Base-by-base conservation (phyloP, 148 eudicot species). In the Arctostaphylos glauca region DNA sequence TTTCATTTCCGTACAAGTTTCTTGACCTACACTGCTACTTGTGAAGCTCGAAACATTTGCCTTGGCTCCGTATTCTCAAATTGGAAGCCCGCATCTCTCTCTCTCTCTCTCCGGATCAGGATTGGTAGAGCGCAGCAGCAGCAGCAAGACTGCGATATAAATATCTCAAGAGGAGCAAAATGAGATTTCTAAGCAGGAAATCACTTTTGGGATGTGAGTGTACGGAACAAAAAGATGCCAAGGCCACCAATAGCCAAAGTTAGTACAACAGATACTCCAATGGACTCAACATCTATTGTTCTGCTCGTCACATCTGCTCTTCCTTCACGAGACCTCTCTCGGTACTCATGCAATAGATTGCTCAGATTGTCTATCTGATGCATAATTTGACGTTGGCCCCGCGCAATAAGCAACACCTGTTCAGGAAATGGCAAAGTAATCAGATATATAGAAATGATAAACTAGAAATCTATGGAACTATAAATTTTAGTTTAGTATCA, bases 321-420 rank as follows among this genome's bases (percentile, higher is more conserved):
- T 74, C 86, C 91, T 66, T 82, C 90, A 59, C 82, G 89, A 60
- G 89, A 87, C 81, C 88, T 85, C 77, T 91, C 95, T 48, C 90
- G 84, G 80, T 87, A 83, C 67, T 96, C 97, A 14, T 86, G 92
- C 19, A 96, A 84, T 59, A 92, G 85, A 77, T 83, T 92, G 91
- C 88, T 92, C 76, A 96, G 84, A 74, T 86, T 93, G 84, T 94
- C 98, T 41, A 94, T 58, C 81, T 96, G 99, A 80, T 91, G 95
- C 91, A 93, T 85, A 7, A 93, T 85, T 83, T 93, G 95, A 46
- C 94, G 92, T 48, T 96, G 98, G 43, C 92, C 90, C 81, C 94
- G 88, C 12, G 95, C 81, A 55, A 96, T 84, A 16, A 89, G 84
- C 81, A 94, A 62, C 50, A 96, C 87, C 98, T 96, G 87, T 49